Conservation (phyloP, 176 grass and related monocot genomes). For the Eremochloa ophiuroides region DNA sequence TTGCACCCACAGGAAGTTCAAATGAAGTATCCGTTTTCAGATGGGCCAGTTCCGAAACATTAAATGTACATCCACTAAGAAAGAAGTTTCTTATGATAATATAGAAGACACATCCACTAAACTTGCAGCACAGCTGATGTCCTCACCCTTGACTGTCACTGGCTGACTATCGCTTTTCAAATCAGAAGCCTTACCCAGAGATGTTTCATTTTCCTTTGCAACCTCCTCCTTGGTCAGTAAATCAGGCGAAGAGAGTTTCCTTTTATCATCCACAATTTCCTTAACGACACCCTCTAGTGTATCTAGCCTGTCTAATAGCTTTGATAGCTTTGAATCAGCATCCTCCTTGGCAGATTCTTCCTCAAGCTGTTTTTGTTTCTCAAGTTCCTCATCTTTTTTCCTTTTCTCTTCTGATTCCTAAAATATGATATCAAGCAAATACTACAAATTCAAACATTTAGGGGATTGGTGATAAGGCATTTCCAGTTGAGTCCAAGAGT, state of each 20-base stretch:
- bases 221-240: not conserved
- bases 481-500: not conserved
- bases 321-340: conserved; percentile 52
- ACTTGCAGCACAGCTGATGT: conserved; percentile 43
- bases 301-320: conserved; percentile 62
- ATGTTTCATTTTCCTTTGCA: conserved; percentile 1
- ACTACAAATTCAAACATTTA: not conserved
- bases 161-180: not conserved
- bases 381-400: conserved; percentile 49
- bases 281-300: conserved; percentile 61
- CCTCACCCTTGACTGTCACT: conserved; percentile 9
- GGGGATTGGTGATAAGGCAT: conserved; percentile 2
- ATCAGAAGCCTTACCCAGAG: not conserved
- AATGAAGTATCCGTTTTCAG: not conserved
- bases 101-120: not conserved
- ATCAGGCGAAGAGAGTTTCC: conserved; percentile 29
- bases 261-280: conserved; percentile 60
- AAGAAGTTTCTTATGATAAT: not conserved
- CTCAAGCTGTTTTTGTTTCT: conserved; percentile 68
- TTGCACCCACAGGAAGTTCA: not conserved
- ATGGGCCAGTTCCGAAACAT: not conserved
- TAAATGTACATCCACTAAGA: not conserved
- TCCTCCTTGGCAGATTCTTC: conserved; percentile 53
- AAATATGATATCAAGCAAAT: conserved; percentile 10
- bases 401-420: conserved; percentile 78